Conservation (phyloP, 768 basidiomycete genomes). For the Auricularia heimuer region DNA sequence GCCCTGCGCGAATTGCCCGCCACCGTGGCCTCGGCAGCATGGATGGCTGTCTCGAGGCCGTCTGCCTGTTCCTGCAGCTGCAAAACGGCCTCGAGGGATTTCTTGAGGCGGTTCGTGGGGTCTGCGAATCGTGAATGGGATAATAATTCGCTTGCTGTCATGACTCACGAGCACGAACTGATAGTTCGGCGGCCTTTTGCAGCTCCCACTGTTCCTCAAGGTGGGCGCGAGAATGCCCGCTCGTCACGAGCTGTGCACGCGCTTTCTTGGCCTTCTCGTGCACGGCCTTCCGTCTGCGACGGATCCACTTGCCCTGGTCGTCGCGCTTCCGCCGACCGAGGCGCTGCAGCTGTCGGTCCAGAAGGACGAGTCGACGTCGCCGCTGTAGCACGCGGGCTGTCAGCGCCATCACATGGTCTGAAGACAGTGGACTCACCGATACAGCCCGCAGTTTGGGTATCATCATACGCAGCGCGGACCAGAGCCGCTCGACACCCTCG, state of each 20-base stretch:
- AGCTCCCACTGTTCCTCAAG: slow-evolving; percentile 24
- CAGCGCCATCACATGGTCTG: not conserved
- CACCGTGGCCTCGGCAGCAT: slow-evolving; percentile 9
- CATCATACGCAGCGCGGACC: slow-evolving; percentile 25
- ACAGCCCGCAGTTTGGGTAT: slow-evolving; percentile 17
- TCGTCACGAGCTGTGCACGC: slow-evolving; percentile 10
- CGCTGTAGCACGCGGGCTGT: slow-evolving; percentile 9
- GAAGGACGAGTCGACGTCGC: slow-evolving; percentile 21
- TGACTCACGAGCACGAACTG: slow-evolving; percentile 21
- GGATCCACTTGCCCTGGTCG: slow-evolving; percentile 27
- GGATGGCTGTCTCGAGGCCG: slow-evolving; percentile 15
- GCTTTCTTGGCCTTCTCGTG: slow-evolving; percentile 11
- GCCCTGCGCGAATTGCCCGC: not conserved
- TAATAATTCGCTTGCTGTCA: not conserved
- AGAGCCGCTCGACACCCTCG: slow-evolving; percentile 26
- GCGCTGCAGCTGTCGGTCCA: slow-evolving; percentile 23
- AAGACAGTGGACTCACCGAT: not conserved
- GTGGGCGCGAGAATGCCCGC: slow-evolving; percentile 10
- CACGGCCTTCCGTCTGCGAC: slow-evolving; percentile 13
- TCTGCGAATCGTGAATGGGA: slow-evolving; percentile 1
- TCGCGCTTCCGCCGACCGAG: slow-evolving; percentile 18
- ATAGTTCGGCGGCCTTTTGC: slow-evolving; percentile 25
- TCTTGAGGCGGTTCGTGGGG: slow-evolving; percentile 17
- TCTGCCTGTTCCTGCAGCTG: slow-evolving; percentile 22
- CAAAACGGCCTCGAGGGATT: slow-evolving; percentile 24